Conservation (phyloP, 345 rosid species). For the Draba incana region DNA sequence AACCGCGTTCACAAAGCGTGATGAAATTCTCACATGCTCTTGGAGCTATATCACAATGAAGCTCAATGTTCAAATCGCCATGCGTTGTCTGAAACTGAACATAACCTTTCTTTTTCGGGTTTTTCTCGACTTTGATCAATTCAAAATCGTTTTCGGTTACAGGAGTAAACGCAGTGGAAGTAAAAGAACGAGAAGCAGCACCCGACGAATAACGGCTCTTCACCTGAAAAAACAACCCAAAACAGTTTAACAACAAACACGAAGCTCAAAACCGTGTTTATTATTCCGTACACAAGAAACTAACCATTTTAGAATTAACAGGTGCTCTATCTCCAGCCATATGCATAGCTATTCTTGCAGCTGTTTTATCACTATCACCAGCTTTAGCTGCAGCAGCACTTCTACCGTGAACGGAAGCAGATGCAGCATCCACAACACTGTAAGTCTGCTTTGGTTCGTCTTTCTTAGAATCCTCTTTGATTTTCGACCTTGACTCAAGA, state of each 20-base stretch:
- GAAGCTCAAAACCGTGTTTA: conserved; percentile 4
- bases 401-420: conserved; percentile 95
- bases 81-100: conserved; percentile 86
- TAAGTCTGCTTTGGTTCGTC: conserved; percentile 53
- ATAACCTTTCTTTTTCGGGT: conserved; percentile 95
- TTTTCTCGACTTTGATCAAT: conserved; percentile 84
- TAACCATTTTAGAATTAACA: conserved; percentile 83
- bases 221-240: conserved; percentile 48
- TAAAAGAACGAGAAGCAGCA: conserved; percentile 96
- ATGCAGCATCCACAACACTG: conserved; percentile 96
- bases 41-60: conserved; percentile 91
- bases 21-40: conserved; percentile 92
- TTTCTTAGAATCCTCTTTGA: conserved; percentile 64
- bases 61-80: conserved; percentile 92
- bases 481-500: conserved; percentile 77
- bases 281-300: conserved; percentile 25
- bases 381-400: conserved; percentile 95
- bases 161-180: conserved; percentile 87
- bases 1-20: conserved; percentile 82
- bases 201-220: conserved; percentile 88
- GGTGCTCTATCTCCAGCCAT: conserved; percentile 94
- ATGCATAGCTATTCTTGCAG: conserved; percentile 95
- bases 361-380: conserved; percentile 76
- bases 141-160: conserved; percentile 87
- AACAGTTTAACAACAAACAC: conserved; percentile 4